Base-by-base conservation (phyloP, 163 green algal genomes). In the Scenedesmus sp. region DNA sequence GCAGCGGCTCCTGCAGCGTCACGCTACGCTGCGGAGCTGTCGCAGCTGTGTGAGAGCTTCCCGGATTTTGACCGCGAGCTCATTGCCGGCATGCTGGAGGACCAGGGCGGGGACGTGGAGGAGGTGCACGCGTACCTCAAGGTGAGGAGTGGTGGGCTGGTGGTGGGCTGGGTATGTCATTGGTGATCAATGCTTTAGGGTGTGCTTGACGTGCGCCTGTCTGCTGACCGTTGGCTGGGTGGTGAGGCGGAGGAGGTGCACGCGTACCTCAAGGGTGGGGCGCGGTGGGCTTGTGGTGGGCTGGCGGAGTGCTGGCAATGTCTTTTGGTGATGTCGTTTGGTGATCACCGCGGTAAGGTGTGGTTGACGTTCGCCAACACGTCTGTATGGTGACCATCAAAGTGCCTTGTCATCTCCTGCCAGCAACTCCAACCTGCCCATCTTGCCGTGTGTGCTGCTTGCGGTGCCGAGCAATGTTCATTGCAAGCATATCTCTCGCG, bases 71-170 rank as follows among this genome's bases (percentile, higher is more conserved):
- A 99, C 26, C 55, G 67, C 4, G 94, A 64, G 16, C 94, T 99
- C 77, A 93, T 98, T 5, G 56, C 82, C 9, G 94, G 92, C n/a
- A 90, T 99, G 92, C 90, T 98, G 87, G 96, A 97, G 85, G 96
- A 99, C 89, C 96, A 99, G 94, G 96, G 95, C 16, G 96, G 94
- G 0, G 97, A 98, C 88, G 88, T 95, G 66, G 82, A 88, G 64
- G 96, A 98, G 82, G 94, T 97, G 64, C 92, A 90, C 46, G 94
- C 88, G 18, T 94, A 92, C 73, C 86, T 96, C 46, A 92, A 94
- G 86, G 93, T 95, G 74, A 73, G 84, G 23, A 67, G 2, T 15
- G n/a, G 1, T 86, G 73, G 54, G 23, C 46, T 46, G 85, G 26
- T 59, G 57, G 26, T 81, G 26, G 60, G 12, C 26, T 87, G 20